A percentile compares a stretch with the other conserved stretches of the same genome.
Evolutionary conservation across 2,329 filamentous ascomycete genomes (phyloP).

Genomic region (Colletotrichum viniferum): DNA sequence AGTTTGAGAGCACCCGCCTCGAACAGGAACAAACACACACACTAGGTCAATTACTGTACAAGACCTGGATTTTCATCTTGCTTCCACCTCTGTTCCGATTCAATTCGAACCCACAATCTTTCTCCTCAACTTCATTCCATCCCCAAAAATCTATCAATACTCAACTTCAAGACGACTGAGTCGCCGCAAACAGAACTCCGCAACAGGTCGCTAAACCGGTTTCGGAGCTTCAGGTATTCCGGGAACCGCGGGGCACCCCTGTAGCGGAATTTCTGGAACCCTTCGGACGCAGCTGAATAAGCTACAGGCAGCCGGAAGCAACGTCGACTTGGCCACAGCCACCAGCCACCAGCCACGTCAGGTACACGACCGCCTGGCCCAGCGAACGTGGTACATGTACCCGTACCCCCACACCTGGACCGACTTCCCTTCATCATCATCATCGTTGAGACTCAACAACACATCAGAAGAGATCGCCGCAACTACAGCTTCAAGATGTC

Average conservation of each 20-base stretch:
- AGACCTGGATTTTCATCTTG: accelerated
- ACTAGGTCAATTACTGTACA: not conserved
- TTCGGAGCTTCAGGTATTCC: not conserved
- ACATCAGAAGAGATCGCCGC: not conserved
- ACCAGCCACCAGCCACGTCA: not conserved
- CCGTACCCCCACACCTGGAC: not conserved
- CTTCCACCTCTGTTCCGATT: not conserved
- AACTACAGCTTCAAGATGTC: constrained; percentile 7
- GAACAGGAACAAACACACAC: no score
- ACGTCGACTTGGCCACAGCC: constrained; percentile 5
- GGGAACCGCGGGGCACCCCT: not conserved
- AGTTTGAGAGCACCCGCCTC: not conserved
- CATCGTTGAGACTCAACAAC: not conserved
- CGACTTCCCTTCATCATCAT: not conserved
- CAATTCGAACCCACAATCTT: not conserved
- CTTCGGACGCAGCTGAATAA: constrained; percentile 10
- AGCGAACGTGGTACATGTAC: constrained; percentile 3
- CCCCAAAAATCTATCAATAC: not conserved
- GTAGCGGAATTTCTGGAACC: constrained; percentile 11
- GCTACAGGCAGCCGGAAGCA: constrained; percentile 16
- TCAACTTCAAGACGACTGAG: not conserved
- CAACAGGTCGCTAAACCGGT: constrained; percentile 6
- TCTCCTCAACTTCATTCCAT: not conserved
- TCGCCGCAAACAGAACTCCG: not conserved
- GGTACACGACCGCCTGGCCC: not conserved